A percentile compares a stretch with the other conserved stretches of the same genome.
These are phyloP conservation scores for Onygenales sp. DNA, from an alignment of 2,329 filamentous ascomycete genomes.

Conservation along the genomic window DNA sequence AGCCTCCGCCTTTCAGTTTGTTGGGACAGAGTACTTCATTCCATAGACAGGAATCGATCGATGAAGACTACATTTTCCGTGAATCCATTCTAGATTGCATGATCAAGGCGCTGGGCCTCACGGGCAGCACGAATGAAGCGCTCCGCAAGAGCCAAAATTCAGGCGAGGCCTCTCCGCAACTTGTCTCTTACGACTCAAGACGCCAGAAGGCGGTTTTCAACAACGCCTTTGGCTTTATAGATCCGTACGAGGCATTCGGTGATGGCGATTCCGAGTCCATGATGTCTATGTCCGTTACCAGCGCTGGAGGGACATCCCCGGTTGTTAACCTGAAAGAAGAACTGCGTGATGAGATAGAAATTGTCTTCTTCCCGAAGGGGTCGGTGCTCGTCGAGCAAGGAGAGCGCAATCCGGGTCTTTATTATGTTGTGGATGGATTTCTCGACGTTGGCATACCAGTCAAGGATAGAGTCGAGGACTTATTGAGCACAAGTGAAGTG, in stretches of 20 bases:
- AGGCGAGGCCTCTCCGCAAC: constrained; percentile 71
- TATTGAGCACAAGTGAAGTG: constrained; percentile 25
- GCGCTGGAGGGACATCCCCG: constrained; percentile 52
- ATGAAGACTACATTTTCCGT: constrained; percentile 82
- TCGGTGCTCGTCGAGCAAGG: constrained; percentile 93
- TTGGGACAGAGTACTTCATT: constrained; percentile 30
- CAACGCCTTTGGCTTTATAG: constrained; percentile 88
- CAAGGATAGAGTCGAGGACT: constrained; percentile 46
- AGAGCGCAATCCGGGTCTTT: constrained; percentile 89
- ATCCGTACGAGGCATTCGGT: constrained; percentile 60
- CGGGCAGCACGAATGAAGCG: constrained; percentile 51
- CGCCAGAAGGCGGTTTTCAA: constrained; percentile 70
- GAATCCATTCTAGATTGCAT: constrained; percentile 90
- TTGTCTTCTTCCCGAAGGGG: constrained; percentile 92
- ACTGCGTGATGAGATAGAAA: constrained; percentile 84
- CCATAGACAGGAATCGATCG: constrained; percentile 69
- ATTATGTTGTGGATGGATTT: constrained; percentile 97
- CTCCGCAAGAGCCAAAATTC: constrained; percentile 59
- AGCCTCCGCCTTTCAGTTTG: constrained; percentile 11
- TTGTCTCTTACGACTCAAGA: constrained; percentile 74
- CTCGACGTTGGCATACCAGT: constrained; percentile 82
- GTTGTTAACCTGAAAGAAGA: constrained; percentile 64
- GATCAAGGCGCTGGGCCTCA: constrained; percentile 84
- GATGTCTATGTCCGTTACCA: constrained; percentile 56
- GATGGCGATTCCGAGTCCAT: constrained; percentile 85